These are phyloP conservation scores for Podosphaera fusca DNA, from an alignment of 2,329 filamentous ascomycete genomes.

Conservation along the genomic window DNA sequence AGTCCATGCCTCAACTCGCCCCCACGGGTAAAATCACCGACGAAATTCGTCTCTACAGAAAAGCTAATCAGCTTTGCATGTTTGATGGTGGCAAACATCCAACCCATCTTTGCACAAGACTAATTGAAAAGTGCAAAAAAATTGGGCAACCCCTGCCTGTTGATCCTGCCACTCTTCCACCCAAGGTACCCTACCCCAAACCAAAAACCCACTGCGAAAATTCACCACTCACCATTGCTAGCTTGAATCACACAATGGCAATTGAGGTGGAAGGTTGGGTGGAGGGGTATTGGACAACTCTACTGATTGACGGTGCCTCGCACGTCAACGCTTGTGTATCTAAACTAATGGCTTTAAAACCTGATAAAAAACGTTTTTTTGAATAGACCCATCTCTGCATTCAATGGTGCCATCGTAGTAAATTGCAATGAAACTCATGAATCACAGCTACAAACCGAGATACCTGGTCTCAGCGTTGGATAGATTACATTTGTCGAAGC, in stretches of 20 bases:
- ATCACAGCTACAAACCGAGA: not conserved
- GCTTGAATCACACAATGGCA: not conserved
- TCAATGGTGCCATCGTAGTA: not conserved
- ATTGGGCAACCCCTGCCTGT: not conserved
- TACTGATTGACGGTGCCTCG: not conserved
- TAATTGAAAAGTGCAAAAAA: slow-evolving; percentile 1
- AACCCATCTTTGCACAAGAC: not conserved
- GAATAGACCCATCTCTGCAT: not conserved
- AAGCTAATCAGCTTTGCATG: not conserved
- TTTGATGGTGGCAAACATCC: not conserved
- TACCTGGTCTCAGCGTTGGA: not conserved
- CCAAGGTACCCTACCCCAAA: not conserved
- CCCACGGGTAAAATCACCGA: not conserved
- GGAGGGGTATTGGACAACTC: not conserved
- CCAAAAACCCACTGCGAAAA: not conserved
- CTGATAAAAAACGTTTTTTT: not conserved
- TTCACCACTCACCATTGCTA: not conserved
- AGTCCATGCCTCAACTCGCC: too few relatives aligned
- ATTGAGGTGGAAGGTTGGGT: not conserved
- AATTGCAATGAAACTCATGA: not conserved
- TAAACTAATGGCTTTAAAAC: not conserved
- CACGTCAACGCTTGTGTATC: slow-evolving; percentile 1
- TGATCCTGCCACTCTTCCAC: not conserved
- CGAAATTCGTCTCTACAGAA: not conserved
- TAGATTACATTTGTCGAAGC: not conserved